Conservation (phyloP, 768 basidiomycete species). For the Tremella fuciformis region DNA sequence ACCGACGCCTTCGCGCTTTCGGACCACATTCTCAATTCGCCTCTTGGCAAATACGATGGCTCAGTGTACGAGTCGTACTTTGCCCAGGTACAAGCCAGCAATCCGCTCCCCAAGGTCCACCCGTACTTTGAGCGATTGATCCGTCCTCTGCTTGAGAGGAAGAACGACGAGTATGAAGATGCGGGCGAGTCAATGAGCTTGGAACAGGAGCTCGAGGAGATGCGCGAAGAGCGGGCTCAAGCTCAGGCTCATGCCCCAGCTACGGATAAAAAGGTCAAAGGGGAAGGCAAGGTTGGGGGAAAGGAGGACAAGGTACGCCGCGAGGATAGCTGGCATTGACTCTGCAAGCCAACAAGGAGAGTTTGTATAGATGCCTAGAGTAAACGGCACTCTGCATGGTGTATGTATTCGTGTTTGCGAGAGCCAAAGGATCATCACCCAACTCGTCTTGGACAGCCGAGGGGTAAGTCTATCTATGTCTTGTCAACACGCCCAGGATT, state of each 20-base stretch:
- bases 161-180: conserved; percentile 49
- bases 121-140: conserved; percentile 56
- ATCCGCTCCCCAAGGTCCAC: conserved; percentile 53
- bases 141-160: conserved; percentile 54
- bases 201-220: conserved; percentile 46
- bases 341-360: background rate
- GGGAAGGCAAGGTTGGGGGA: no score
- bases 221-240: conserved; percentile 26
- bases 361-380: conserved; percentile 1
- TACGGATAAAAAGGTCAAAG: conserved; percentile 6
- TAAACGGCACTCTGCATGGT: no score
- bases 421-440: no score
- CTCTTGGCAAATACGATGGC: conserved; percentile 55
- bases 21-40: conserved; percentile 54
- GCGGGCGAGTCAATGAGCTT: conserved; percentile 51
- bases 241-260: conserved; percentile 2
- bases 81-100: conserved; percentile 53
- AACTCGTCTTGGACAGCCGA: no score
- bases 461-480: no score
- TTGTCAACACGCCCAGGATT: no score
- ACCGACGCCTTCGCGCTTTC: conserved; percentile 51
- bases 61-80: conserved; percentile 55
- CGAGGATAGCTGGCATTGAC: conserved; percentile 7
- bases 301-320: conserved; percentile 8
- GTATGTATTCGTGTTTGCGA: no score